Evolutionary conservation across 2,329 filamentous ascomycete genomes (phyloP), one percentile per base, ranked within the genome.

Genomic region (Achaetomium macrosporum): DNA sequence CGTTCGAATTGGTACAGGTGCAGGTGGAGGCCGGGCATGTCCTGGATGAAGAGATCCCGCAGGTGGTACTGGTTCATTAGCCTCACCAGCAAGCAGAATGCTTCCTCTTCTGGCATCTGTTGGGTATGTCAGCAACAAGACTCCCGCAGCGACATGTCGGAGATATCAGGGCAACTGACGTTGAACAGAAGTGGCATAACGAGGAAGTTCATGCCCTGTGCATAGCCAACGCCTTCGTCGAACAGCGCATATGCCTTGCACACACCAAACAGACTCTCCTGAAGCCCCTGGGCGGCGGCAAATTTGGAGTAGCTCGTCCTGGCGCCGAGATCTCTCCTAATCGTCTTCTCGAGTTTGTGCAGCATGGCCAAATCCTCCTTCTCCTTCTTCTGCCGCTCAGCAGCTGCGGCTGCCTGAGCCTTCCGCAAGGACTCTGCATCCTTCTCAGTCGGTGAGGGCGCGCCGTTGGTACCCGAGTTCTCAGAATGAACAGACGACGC

Each of bases 171-270:
- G 25, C 15, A 3, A 30, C 84, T 76, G 72, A 88, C 85, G 68
- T 96, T 97, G 73, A 99, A 96, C 1, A 99, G 76, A 16, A 99
- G 70, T 20, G 95, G 93, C 90, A 97, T 97, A 45, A 90, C 88
- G 55, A 99, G 82, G 65, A 99, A 99, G 67, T 97, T 99, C 88
- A 99, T 96, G 66, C 93, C 93, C 69, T 99, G 93, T 0, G 95
- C 92, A 69, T 99, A 99, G 31, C 93, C 92, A 35, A 99, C 93
- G 8, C 79, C 87, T 64, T 96, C 90, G 64, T 99, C 93, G 62
- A 91, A 97, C 30, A 99, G 76, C 13, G 93, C 93, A 71, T 99
- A 99, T 1, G 93, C 91, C 70, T 97, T 99, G 75, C 93, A 99
- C 35, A 99, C 83, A 36, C 91, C 91, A 69, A 96, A 97, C 10